These are phyloP conservation scores for Phytophthora kernoviae DNA, from an alignment of 352 stramenopile species.

Conservation along the genomic window DNA sequence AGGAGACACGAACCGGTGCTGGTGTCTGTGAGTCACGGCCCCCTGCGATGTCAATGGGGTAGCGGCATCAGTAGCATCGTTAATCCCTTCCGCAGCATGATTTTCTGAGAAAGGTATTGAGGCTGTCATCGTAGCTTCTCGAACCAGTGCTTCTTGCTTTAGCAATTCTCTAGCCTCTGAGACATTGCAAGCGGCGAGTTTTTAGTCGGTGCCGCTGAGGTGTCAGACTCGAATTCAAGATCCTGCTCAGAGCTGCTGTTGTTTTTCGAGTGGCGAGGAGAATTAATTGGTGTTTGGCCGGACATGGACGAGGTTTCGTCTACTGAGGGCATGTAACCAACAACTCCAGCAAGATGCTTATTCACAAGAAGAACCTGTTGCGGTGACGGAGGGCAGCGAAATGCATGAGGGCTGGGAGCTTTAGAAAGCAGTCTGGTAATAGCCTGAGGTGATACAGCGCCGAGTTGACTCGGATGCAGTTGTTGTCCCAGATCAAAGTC, in stretches of 20 bases:
- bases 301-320: constrained; percentile 66
- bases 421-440: constrained; percentile 35
- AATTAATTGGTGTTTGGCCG: constrained; percentile 53
- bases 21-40: constrained; percentile 8
- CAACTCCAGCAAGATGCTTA: constrained; percentile 35
- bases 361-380: constrained; percentile 46
- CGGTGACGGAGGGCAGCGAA: constrained; percentile 48
- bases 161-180: constrained; percentile 17
- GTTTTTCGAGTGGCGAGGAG: constrained; percentile 36
- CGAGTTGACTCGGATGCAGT: constrained; percentile 32
- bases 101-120: constrained; percentile 9
- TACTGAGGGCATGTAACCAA: constrained; percentile 76
- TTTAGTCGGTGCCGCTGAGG: constrained; percentile 8
- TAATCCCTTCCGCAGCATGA: background rate
- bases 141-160: constrained; percentile 28
- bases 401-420: constrained; percentile 25
- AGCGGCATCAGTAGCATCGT: background rate
- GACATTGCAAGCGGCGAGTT: constrained; percentile 27
- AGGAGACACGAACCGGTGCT: constrained; percentile 52
- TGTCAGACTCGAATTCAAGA: constrained; percentile 11
- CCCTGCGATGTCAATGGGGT: constrained; percentile 9
- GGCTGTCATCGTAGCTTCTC: constrained; percentile 27
- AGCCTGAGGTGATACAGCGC: constrained; percentile 30
- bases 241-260: constrained; percentile 24
- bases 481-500: constrained; percentile 44